Base-by-base conservation (phyloP, 306 rosid species). In the Clitoria ternatea region DNA sequence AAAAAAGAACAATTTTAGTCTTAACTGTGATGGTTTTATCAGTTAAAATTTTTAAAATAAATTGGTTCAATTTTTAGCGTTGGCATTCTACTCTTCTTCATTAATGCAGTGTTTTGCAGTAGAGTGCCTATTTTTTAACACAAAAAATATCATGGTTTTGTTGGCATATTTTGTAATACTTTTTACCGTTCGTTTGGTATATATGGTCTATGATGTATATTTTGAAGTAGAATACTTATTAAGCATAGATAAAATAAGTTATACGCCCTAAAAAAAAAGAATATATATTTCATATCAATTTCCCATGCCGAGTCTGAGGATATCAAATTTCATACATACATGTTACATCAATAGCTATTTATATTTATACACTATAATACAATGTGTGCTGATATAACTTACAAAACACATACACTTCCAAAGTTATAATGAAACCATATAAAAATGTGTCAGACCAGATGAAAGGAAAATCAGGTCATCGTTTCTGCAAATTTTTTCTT, bases 341-440 rank as follows among this genome's bases (percentile, higher is more conserved):
- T 65, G 67, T 80, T 77, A 78, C 70, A 70, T 77, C 85, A 78
- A 77, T 36, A 80, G 77, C 85, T 80, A 59, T 79, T 69, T 66
- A 81, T 76, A 85, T 65, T n/a, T n/a, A n/a, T n/a, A n/a, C n/a
- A n/a, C n/a, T n/a, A 83, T 83, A 64, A 81, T 77, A 82, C 18
- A 64, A 76, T 81, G 75, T 70, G 85, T 77, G 79, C 85, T 64
- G 68, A 80, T 76, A 65, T 77, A 84, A 74, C 86, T 88, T 88
- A 84, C 89, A 88, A 79, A 84, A 84, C 89, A 93, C 90, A 86
- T 93, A 90, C 97, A 92, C 73, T 86, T 89, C 80, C 82, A 80
- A 80, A 80, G 76, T 74, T 55, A 78, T 54, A 78, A 78, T 74
- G 85, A 84, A 84, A 62, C 77, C 77, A 72, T 86, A 49, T 80